Base-by-base conservation (phyloP, 257 asterid species). In the Osmanthus fragrans region DNA sequence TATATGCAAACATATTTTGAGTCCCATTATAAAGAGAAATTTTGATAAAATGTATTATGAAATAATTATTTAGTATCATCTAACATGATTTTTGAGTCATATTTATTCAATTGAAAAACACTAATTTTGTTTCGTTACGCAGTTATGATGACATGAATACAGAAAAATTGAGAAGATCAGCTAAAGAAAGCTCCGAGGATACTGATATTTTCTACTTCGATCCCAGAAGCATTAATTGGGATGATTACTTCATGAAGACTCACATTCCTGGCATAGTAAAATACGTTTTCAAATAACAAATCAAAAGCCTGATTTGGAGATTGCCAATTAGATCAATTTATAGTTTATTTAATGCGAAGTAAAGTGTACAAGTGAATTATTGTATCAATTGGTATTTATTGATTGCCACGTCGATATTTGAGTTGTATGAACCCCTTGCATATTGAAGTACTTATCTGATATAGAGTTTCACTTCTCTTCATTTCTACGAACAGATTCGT, bases 121-220 rank as follows among this genome's bases (percentile, higher is more conserved):
- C 16, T 21, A 7, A 7, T 2, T 7, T 58, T 63, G 34, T 63
- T 25, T 27, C 12, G 34, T 63, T 71, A 40, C 70, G 80, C 87
- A 89, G 94, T 47, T 89, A 76, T 29, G 92, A 89, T 76, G 94
- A 89, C 78, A 79, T 87, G 82, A 89, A 89, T 33, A 67, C 86
- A 23, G 92, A 87, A 64, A 87, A 82, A 74, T 72, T 86, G 2
- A 78, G 92, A 56, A 79, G 85, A 66, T 85, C 85, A 68, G 82
- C 80, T 1, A 64, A 23, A 8, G 84, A 84, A 73, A 78, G 82
- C 21, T 82, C 81, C 7, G 71, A 75, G 23, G 90, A 89, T 42
- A 68, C 58, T 21, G 84, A 85, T 18, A 15, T 82, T 58, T 86
- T 89, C 84, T 80, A 82, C 56, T 89, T 89, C 39, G 91, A 87